A percentile compares a stretch with the other conserved stretches of the same genome.
Evolutionary conservation across 2,329 filamentous ascomycete species (phyloP).

Genomic region (Exophiala bonariae): DNA sequence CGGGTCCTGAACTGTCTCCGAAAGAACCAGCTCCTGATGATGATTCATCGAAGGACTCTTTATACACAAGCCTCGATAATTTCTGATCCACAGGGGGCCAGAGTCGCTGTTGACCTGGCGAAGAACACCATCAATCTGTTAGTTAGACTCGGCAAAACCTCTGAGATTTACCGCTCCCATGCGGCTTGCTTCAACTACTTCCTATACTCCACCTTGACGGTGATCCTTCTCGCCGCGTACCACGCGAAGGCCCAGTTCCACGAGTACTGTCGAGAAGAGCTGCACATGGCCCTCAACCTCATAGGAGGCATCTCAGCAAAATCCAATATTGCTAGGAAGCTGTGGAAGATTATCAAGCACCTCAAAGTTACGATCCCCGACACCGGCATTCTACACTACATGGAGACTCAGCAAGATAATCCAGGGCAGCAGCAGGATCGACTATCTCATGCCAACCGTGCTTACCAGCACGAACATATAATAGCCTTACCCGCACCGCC

Average conservation of each 20-base stretch:
- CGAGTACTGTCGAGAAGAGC: slow-evolving; percentile 35
- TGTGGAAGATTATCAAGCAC: slow-evolving; percentile 18
- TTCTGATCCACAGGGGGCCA: slow-evolving; percentile 36
- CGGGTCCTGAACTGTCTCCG: slow-evolving; percentile 47
- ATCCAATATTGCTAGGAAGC: slow-evolving; percentile 11
- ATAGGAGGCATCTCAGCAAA: slow-evolving; percentile 13
- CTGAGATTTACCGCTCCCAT: slow-evolving; percentile 40
- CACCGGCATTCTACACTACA: slow-evolving; percentile 6
- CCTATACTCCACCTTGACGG: slow-evolving; percentile 40
- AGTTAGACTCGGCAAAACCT: slow-evolving; percentile 37
- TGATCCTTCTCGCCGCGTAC: slow-evolving; percentile 46
- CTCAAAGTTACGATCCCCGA: slow-evolving; percentile 12
- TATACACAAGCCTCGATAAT: slow-evolving; percentile 40
- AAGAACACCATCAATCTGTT: slow-evolving; percentile 41
- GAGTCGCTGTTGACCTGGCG: slow-evolving; percentile 43
- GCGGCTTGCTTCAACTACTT: slow-evolving; percentile 46
- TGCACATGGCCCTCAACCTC: slow-evolving; percentile 19
- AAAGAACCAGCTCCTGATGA: slow-evolving; percentile 47
- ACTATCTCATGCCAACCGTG: background rate
- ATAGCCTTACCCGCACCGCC: background rate
- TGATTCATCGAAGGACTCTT: slow-evolving; percentile 47
- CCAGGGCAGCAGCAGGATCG: background rate
- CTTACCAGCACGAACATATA: too few species aligned
- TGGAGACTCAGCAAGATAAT: slow-evolving; percentile 10
- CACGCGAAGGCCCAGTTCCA: slow-evolving; percentile 47